These are phyloP conservation scores for Cystofilobasidium macerans DNA, from an alignment of 768 basidiomycete genomes.

Conservation along the genomic window DNA sequence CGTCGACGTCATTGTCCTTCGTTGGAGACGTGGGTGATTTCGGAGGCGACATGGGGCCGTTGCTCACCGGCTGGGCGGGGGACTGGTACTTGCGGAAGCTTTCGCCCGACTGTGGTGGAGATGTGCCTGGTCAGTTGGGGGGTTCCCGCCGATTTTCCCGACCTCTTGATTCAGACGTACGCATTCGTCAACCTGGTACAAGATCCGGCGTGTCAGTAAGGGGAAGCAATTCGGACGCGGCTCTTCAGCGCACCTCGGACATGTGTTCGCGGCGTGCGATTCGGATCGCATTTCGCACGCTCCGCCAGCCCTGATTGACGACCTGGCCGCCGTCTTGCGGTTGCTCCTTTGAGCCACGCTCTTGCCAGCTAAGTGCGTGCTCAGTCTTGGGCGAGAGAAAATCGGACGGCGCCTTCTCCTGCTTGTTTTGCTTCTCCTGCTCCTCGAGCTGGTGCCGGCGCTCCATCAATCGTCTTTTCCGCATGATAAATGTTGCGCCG, in stretches of 20 bases:
- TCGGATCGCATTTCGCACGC: conserved; percentile 44
- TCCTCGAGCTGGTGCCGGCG: not conserved
- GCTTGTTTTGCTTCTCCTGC: conserved; percentile 51
- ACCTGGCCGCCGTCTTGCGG: conserved; percentile 34
- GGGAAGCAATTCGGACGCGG: conserved; percentile 43
- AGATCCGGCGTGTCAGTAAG: no score
- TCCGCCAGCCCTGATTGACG: conserved; percentile 39
- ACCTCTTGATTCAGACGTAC: no score
- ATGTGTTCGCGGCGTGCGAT: conserved; percentile 62
- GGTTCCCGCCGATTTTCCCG: no score
- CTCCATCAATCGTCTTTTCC: not conserved
- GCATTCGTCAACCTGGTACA: not conserved
- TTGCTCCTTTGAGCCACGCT: conserved; percentile 3
- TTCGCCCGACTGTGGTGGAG: not conserved
- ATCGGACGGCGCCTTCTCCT: conserved; percentile 48
- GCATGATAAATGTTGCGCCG: conserved; percentile 43
- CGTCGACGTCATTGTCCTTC: no score
- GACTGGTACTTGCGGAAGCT: not conserved
- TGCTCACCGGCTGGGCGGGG: not conserved
- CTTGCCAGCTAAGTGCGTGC: not conserved
- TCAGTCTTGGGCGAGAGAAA: conserved; percentile 23
- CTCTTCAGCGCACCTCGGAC: conserved; percentile 67
- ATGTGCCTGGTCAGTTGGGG: not conserved
- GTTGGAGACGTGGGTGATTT: not conserved
- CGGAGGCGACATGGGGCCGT: not conserved